Evolutionary conservation across 1,139 yeast species (phyloP), one percentile per base, ranked within the genome.

Genomic region (Candida pseudoviswanathii): DNA sequence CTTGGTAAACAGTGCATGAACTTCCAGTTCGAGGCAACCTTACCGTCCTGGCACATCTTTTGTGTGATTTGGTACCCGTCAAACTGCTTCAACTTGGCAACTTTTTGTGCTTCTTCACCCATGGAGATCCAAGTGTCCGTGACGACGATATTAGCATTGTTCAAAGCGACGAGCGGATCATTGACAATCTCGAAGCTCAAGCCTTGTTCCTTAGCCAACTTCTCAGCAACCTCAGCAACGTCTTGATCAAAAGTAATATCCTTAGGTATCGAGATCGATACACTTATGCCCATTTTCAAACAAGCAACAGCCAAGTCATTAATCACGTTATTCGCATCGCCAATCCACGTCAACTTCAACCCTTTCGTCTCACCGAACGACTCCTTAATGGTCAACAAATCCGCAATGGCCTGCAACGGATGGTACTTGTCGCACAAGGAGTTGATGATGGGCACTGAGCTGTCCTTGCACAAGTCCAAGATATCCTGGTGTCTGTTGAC

Each of bases 1-100:
- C 99, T 86, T 55, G 99, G 99, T 59, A 94, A 78, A 70, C 99
- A 94, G 66, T 94, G 99, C 97, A 94, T 91, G 68, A 94, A 94
- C 65, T 83, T 89, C 89, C 94, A 91, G 64, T 82, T 71, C 30
- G 78, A 64, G 54, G 80, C 79, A 27, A 92, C 94, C 7, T 81
- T 76, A 6, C 82, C 81, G 22, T 64, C 64, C 5, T 62, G 51
- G 27, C 88, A 81, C 75, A 92, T 75, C 36, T 83, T 84, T 31
- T 75, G 68, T 34, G 91, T 85, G 54, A 94, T 86, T 70, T 90
- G 97, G 75, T 85, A 94, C 1, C 96, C 96, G 5, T 75, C 78
- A 66, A 94, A 94, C 69, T 90, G 94, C 63, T 84, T 76, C 59
- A 94, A 73, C 56, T 92, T 89, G 51, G 77, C 74, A 43, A 67